Evolutionary conservation across 2,329 filamentous ascomycete species (phyloP).

Genomic region (Ceratocystiopsis sp.): DNA sequence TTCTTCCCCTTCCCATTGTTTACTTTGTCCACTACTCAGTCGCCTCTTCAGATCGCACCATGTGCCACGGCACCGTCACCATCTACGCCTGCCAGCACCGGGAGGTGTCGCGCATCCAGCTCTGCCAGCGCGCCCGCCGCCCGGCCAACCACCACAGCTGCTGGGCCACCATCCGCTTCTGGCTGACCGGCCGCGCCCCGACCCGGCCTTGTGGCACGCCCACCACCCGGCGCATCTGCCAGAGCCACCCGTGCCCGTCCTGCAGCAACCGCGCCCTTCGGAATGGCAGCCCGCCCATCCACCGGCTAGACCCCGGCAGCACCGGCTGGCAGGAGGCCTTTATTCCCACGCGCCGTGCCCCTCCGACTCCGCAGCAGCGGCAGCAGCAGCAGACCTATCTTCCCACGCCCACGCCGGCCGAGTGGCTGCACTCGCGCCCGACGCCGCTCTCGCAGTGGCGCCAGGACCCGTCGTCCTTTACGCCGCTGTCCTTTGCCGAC

Average conservation of each 20-base stretch:
- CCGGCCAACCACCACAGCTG: not conserved
- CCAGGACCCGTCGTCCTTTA: too few relatives aligned
- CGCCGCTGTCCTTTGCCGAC: too few relatives aligned
- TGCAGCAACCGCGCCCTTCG: too few relatives aligned
- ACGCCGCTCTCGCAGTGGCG: too few relatives aligned
- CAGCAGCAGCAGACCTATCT: too few relatives aligned
- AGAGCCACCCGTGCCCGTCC: not conserved
- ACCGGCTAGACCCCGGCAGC: too few relatives aligned
- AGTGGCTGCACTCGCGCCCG: too few relatives aligned
- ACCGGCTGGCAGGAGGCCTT: too few relatives aligned
- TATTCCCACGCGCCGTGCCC: too few relatives aligned
- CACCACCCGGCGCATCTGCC: not conserved
- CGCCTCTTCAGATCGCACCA: not conserved
- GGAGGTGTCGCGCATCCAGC: not conserved
- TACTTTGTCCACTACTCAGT: not conserved
- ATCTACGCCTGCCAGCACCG: constrained; percentile 5
- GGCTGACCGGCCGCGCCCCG: not conserved
- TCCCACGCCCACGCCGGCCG: too few relatives aligned
- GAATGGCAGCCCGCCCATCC: too few relatives aligned
- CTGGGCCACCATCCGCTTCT: not conserved
- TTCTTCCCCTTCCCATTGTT: not conserved
- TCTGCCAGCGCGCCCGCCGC: not conserved
- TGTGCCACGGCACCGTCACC: constrained; percentile 3
- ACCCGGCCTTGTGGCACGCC: not conserved
- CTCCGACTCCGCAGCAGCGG: too few relatives aligned